phyloP scores from a whole-genome alignment of 495 filamentous ascomycete genomes.

The Pyrenula aspistea region DNA sequence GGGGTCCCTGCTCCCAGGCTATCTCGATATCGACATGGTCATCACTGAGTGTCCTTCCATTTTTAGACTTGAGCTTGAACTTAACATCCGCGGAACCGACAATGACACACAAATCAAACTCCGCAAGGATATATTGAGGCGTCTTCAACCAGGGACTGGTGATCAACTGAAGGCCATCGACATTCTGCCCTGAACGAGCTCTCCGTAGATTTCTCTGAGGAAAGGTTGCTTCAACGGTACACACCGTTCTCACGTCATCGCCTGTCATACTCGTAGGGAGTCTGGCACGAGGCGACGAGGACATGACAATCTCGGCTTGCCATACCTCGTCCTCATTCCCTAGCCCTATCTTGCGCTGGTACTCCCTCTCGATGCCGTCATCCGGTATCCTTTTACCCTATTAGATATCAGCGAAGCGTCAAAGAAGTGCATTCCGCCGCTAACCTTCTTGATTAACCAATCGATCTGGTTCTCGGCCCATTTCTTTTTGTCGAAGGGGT shows the following conservation, averaged over 20 bases:
- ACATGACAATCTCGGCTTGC: conserved; percentile 37
- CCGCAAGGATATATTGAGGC: conserved; percentile 31
- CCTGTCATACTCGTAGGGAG: conserved; percentile 30
- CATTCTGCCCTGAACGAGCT: no score
- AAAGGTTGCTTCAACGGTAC: conserved; percentile 12
- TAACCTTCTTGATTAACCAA: conserved; percentile 41
- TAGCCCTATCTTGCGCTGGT: conserved; percentile 27
- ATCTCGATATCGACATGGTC: conserved; percentile 38
- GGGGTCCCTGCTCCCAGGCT: no score
- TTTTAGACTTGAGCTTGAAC: conserved; percentile 41
- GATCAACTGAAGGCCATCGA: conserved; percentile 33
- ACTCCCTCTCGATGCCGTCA: conserved; percentile 25
- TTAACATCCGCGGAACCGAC: conserved; percentile 43
- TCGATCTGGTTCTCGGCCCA: conserved; percentile 41
- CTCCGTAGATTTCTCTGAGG: no score
- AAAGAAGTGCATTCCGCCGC: neutral
- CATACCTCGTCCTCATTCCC: conserved; percentile 25
- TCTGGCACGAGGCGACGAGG: conserved; percentile 19
- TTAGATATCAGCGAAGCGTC: neutral
- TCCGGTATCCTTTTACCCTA: conserved; percentile 25
- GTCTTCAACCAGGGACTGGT: conserved; percentile 28
- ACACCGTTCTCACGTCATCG: conserved; percentile 15
- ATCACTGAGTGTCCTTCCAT: conserved; percentile 26
- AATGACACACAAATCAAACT: conserved; percentile 36
- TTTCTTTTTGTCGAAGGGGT: conserved; percentile 29